Percentiles rank a stretch among this genome's conserved stretches.
phyloP scores from a whole-genome alignment of 257 asterid genomes.

The Solanum neorickii region DNA sequence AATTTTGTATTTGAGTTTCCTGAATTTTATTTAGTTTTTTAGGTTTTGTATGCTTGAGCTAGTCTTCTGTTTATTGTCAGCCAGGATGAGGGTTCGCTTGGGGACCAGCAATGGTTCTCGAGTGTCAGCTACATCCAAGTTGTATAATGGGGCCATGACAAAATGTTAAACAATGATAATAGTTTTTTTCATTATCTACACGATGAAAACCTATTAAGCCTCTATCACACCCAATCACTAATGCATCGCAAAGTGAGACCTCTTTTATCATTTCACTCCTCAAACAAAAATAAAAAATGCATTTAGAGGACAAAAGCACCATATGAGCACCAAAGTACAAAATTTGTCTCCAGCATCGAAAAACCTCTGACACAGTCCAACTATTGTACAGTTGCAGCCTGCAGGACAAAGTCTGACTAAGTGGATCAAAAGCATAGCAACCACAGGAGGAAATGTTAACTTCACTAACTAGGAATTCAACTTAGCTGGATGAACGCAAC shows the following conservation, averaged over 20 bases:
- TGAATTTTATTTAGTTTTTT: no score
- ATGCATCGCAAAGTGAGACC: neutral
- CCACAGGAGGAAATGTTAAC: neutral
- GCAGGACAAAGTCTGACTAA: conserved; percentile 1
- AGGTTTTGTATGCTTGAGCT: no score
- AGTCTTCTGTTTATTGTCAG: no score
- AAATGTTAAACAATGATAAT: neutral
- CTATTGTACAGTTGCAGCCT: conserved; percentile 13
- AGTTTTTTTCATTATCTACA: neutral
- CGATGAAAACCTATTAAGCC: neutral
- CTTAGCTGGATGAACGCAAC: neutral
- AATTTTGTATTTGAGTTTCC: no score
- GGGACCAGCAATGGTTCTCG: no score
- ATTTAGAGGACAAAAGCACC: neutral
- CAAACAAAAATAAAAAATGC: neutral
- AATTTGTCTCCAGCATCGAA: neutral
- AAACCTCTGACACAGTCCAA: neutral
- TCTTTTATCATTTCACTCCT: neutral
- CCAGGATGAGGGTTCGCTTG: no score
- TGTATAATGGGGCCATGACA: no score
- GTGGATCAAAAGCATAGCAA: neutral
- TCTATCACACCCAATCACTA: neutral
- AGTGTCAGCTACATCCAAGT: no score
- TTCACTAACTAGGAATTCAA: neutral
- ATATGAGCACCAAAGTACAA: neutral